phyloP scores from a whole-genome alignment of 23 red algal genomes.

The Cyanidium caldarium region DNA sequence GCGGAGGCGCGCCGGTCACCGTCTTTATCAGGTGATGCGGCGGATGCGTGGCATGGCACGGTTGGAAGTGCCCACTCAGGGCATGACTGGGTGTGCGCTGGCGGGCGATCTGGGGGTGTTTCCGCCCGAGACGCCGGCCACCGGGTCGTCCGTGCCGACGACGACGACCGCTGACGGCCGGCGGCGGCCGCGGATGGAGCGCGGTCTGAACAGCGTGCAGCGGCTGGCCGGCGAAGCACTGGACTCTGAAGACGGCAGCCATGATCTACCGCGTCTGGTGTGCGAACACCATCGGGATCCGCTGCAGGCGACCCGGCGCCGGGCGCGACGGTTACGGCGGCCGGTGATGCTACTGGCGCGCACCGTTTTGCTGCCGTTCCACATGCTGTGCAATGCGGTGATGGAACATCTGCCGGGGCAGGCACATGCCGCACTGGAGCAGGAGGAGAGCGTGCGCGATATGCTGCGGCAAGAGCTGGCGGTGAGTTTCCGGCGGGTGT shows the following conservation, averaged over 20 bases:
- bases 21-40: neutral
- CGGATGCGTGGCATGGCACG: neutral
- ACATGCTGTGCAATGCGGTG: neutral
- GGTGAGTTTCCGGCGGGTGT: no score
- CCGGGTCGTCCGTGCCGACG: neutral
- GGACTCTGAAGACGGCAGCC: neutral
- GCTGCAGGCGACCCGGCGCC: neutral
- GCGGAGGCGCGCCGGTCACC: neutral
- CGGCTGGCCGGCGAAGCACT: neutral
- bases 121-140: neutral
- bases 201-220: neutral
- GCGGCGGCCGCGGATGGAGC: neutral
- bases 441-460: no score
- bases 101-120: neutral
- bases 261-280: neutral
- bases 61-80: neutral
- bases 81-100: neutral
- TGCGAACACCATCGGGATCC: neutral
- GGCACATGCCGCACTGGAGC: no score
- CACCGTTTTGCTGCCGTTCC: neutral
- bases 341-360: neutral
- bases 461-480: no score
- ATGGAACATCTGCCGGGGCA: neutral
- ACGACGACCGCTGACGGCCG: neutral
- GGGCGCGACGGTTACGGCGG: neutral